Evolutionary conservation across 1,284 basidiomycete species (phyloP), one percentile per base, ranked within the genome.

Genomic region (Tetrapyrgos nigripes): DNA sequence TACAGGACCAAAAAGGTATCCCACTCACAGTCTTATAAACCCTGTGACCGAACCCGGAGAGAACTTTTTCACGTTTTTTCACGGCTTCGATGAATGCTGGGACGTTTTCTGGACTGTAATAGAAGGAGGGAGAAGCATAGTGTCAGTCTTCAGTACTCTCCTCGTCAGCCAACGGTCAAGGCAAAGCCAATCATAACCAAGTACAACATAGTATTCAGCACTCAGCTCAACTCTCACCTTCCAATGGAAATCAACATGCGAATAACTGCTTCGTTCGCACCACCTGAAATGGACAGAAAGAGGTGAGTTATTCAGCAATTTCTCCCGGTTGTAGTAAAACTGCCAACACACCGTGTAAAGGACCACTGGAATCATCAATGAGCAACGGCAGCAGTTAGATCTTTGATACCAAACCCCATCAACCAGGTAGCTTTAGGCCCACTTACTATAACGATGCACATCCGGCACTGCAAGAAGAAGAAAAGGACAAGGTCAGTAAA

Each of bases 181-280:
- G 28, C 48, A n/a, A n/a, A n/a, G n/a, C n/a, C n/a, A n/a, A n/a
- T n/a, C n/a, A n/a, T n/a, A n/a, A n/a, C n/a, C n/a, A n/a, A n/a
- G n/a, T n/a, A n/a, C n/a, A n/a, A n/a, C n/a, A n/a, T n/a, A n/a
- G n/a, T n/a, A n/a, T n/a, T n/a, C n/a, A n/a, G n/a, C n/a, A n/a
- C n/a, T n/a, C n/a, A n/a, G n/a, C n/a, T n/a, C n/a, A n/a, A 23
- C 26, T 70, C 82, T 69, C 61, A 89, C 89, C 86, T 86, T 66
- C 92, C 93, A 62, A 96, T 94, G 1, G 90, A 88, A 47, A 93
- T 83, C 48, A 96, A 78, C 94, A 96, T 95, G 17, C 93, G 85
- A 69, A 96, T 94, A 60, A 95, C 93, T 11, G 92, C 92, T 73
- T 94, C 92, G 64, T 94, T 94, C 4, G 92, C 93, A 59, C 92